Base-by-base conservation (phyloP, 164 flowering plant genomes). In the Hamamelis virginiana region DNA sequence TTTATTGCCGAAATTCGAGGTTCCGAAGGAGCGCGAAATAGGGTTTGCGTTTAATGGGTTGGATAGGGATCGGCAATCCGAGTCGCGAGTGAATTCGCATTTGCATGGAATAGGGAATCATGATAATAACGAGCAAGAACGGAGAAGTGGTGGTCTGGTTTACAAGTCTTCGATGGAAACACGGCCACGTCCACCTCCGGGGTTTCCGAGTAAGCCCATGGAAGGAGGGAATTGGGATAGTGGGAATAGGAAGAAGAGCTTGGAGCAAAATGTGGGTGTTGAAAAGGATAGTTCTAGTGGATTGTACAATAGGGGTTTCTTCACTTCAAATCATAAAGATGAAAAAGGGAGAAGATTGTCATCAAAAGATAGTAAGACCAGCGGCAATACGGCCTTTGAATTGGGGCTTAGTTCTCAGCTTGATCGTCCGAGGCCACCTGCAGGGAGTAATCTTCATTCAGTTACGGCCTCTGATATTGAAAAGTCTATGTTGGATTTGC, bases 361-460 rank as follows among this genome's bases (percentile, higher is more conserved):
- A 27, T 19, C 60, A 53, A 57, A 19, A 12, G 33, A 22, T 19
- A 16, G 28, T 5, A 47, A 45, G 13, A 25, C 33, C 64, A 59
- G 65, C 9, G 71, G 69, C 28, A 38, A 69, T 60, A 59, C 23
- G 18, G 60, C 69, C 0, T 33, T 15, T 21, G 65, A 56, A 13
- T 10, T 72, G 4, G 77, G 83, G 59, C 81, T 85, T 3, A 53
- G 69, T 59, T 63, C 55, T 51, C 96, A 87, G 87, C 80, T 86
- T 77, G 94, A 87, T 71, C 82, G 43, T 21, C 97, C 88, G 19
- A 88, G 88, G 21, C 84, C 78, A 0, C 82, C 87, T 0, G 14
- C 78, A 10, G 91, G 98, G 25, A 83, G 83, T 76, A 76, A 68
- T 43, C 80, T 85, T 38, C 87, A 80, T 64, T 88, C 97, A 12